Evolutionary conservation across 202 grass and related monocot species (phyloP), one percentile per base, ranked within the genome.

Genomic region (Schoenoplectus tabernaemontani): DNA sequence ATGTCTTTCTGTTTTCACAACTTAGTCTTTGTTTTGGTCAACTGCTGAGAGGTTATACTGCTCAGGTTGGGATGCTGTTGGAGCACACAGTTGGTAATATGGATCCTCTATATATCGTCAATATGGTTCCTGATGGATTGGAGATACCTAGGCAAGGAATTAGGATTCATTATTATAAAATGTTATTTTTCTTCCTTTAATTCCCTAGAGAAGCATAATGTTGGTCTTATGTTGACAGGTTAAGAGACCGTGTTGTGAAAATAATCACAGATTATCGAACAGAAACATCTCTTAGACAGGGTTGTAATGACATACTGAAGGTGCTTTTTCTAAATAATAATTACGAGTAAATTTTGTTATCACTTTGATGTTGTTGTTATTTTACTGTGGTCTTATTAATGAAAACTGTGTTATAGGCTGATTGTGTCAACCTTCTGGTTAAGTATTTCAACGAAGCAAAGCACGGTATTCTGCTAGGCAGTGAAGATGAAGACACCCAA

Each of bases 251-350:
- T 47, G 89, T 99, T 75, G 96, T 99, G 50, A 99, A 99, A 80
- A 95, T 99, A 77, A 93, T 99, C 56, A 95, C 91, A 9, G 90
- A 99, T 81, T 99, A 99, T 80, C 88, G 91, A 83, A 99, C 96
- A 38, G 96, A 99, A 88, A 99, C 91, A 48, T 99, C 96, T 57
- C 83, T 99, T 53, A 82, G 96, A 36, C 82, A 95, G 66, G 96
- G 96, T 81, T 99, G 96, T 83, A 99, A 99, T 30, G 92, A 91
- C 88, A 99, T 99, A 83, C 89, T 99, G 32, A 99, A 95, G 96
- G 96, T 51, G n/a, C n/a, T n/a, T 33, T 53, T 33, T 83, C 19
- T 71, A 30, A 61, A 48, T 77, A 33, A 17, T 57, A n/a, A 23
- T 72, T 56, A 36, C 3, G 3, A 75, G 28, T 53, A 74, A 51